Conservation (phyloP, 768 basidiomycete genomes). For the Naganishia antarctica region DNA sequence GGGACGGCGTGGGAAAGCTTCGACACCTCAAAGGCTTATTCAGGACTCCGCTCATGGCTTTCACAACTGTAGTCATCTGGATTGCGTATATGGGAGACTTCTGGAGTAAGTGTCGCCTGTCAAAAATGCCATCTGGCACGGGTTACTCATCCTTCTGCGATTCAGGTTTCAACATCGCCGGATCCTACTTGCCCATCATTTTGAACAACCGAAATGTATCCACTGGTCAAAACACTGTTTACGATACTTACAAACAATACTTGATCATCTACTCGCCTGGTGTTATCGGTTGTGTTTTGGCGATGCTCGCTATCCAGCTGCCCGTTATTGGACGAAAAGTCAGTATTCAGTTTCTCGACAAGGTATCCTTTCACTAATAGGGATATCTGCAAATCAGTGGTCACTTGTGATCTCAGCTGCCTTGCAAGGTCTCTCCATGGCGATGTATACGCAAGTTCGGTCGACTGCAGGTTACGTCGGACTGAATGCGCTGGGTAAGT, state of each 20-base stretch:
- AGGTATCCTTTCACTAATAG: background rate
- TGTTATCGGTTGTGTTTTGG: constrained; percentile 41
- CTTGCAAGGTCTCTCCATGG: constrained; percentile 44
- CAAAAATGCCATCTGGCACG: background rate
- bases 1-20: constrained; percentile 32
- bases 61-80: constrained; percentile 41
- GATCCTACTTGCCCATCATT: constrained; percentile 49
- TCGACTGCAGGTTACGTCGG: constrained; percentile 44
- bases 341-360: constrained; percentile 26
- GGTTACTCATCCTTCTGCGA: constrained; percentile 38
- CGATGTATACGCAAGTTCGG: constrained; percentile 45
- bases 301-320: constrained; percentile 40
- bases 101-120: constrained; percentile 21
- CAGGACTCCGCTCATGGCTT: constrained; percentile 39
- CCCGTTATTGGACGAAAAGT: constrained; percentile 44
- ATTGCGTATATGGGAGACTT: constrained; percentile 46
- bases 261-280: constrained; percentile 46
- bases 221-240: constrained; percentile 34
- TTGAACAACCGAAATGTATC: constrained; percentile 46
- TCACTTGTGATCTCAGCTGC: constrained; percentile 32
- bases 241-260: constrained; percentile 49
- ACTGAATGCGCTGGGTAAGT: constrained; percentile 33
- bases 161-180: constrained; percentile 38
- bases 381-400: constrained; percentile 1
- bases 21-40: constrained; percentile 49